phyloP scores from a whole-genome alignment of 306 rosid species.

The Calophaca sinica region DNA sequence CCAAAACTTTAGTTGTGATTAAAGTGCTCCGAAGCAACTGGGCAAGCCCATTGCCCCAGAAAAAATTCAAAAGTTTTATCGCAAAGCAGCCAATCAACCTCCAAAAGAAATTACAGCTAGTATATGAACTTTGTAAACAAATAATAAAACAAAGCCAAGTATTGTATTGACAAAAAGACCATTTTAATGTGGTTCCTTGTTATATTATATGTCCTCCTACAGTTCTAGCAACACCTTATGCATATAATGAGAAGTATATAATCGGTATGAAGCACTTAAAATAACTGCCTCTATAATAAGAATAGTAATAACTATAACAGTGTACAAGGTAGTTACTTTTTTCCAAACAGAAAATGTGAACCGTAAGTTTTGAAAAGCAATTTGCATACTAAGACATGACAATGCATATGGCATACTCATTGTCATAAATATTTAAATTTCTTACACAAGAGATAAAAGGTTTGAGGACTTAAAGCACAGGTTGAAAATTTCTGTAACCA shows the following conservation, averaged over 20 bases:
- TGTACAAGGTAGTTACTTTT: slow-evolving; percentile 2
- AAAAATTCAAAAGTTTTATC: too few species aligned
- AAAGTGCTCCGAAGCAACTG: slow-evolving; percentile 11
- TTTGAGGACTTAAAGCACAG: not conserved
- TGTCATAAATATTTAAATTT: slow-evolving; percentile 25
- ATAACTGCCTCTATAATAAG: too few species aligned
- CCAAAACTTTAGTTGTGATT: not conserved
- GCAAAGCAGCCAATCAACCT: too few species aligned
- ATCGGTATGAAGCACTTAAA: too few species aligned
- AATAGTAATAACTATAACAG: not conserved
- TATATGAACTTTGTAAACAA: too few species aligned
- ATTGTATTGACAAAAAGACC: too few species aligned
- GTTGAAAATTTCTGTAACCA: not conserved
- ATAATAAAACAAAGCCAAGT: too few species aligned
- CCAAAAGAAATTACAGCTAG: too few species aligned
- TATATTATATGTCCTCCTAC: too few species aligned
- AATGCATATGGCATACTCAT: slow-evolving; percentile 7
- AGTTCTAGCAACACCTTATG: too few species aligned
- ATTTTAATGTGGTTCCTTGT: too few species aligned
- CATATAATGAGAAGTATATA: too few species aligned
- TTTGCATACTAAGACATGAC: not conserved
- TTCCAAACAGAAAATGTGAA: slow-evolving; percentile 39
- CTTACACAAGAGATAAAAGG: slow-evolving; percentile 24
- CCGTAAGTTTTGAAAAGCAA: slow-evolving; percentile 3
- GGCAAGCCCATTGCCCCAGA: not conserved